Percentiles rank a stretch among this genome's conserved stretches.
Conservation (phyloP, 768 basidiomycete genomes). For the Lactarius hengduanensis region DNA sequence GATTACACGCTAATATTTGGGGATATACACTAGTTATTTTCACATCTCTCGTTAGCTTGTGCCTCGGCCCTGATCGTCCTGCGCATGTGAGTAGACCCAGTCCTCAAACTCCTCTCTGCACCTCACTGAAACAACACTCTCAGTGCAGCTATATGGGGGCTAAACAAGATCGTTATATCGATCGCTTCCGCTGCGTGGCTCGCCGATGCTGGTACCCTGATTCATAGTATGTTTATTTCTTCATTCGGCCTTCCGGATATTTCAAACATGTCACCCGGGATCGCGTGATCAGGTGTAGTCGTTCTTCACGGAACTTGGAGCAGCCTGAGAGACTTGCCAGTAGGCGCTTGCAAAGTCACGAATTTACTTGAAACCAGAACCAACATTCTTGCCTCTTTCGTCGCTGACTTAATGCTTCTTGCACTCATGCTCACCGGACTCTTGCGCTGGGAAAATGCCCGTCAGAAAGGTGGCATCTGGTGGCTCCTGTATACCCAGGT, state of each 20-base stretch:
- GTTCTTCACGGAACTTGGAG: background rate
- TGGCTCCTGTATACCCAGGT: slow-evolving; percentile 10
- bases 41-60: background rate
- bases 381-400: background rate
- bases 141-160: slow-evolving; percentile 14
- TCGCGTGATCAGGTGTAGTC: background rate
- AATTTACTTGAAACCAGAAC: background rate
- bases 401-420: slow-evolving; percentile 5
- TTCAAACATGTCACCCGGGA: background rate
- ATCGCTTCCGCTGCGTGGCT: background rate
- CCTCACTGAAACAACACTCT: background rate
- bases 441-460: slow-evolving; percentile 11
- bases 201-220: background rate
- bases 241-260: background rate
- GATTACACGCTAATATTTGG: background rate
- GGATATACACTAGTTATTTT: slow-evolving; percentile 2
- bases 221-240: slow-evolving; percentile 1
- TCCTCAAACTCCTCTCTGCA: background rate
- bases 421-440: slow-evolving; percentile 11
- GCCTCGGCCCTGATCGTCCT: slow-evolving; percentile 17
- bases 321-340: too few relatives aligned
- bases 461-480: background rate
- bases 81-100: slow-evolving; percentile 17
- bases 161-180: slow-evolving; percentile 4
- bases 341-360: background rate